Evolutionary conservation across 1,139 yeast species (phyloP).

Genomic region (Kodamaea alishanica): DNA sequence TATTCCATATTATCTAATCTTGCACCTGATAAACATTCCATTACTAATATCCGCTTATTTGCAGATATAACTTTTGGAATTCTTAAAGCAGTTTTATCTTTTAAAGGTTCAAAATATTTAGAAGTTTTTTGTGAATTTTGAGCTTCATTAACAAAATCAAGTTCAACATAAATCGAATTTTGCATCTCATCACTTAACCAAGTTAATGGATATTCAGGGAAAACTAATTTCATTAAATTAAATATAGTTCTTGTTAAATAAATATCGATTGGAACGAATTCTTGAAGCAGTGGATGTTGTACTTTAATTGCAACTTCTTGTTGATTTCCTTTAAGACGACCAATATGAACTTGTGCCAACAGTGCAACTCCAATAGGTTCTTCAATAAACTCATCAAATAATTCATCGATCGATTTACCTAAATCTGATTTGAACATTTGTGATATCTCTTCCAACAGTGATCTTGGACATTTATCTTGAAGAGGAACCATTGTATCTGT

Average conservation of each 20-base stretch:
- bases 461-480: conserved; percentile 86
- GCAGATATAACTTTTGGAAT: conserved; percentile 74
- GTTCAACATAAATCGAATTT: conserved; percentile 78
- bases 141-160: conserved; percentile 86
- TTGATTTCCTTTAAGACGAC: conserved; percentile 55
- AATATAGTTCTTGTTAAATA: conserved; percentile 75
- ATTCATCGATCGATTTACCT: conserved; percentile 57
- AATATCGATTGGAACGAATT: conserved; percentile 88
- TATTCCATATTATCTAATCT: conserved; percentile 74
- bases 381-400: conserved; percentile 64
- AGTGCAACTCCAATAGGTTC: conserved; percentile 93
- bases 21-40: conserved; percentile 85
- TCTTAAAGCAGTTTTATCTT: conserved; percentile 65
- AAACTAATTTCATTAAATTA: conserved; percentile 65
- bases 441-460: conserved; percentile 65
- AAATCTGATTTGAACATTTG: conserved; percentile 66
- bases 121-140: conserved; percentile 69
- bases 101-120: conserved; percentile 57
- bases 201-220: conserved; percentile 88
- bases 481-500: conserved; percentile 90
- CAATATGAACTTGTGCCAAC: conserved; percentile 91
- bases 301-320: conserved; percentile 87
- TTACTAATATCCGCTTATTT: conserved; percentile 65
- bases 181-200: conserved; percentile 95
- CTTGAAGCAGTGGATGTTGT: conserved; percentile 86